These are phyloP conservation scores for Bipolaris zeicola DNA, from an alignment of 2,329 filamentous ascomycete species.

Conservation along the genomic window DNA sequence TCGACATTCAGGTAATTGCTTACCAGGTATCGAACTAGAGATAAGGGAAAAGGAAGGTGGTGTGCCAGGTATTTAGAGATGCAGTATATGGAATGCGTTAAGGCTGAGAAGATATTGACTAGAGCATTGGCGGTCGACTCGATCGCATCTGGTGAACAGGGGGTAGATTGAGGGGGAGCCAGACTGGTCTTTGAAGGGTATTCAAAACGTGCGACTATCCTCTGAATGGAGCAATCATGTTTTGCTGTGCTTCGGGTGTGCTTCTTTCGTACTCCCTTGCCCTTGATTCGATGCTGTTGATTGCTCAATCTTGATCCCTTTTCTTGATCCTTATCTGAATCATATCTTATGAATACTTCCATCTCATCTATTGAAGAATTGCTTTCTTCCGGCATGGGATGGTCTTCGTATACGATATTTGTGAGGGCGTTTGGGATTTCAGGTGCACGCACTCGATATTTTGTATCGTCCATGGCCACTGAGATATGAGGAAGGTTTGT, in stretches of 20 bases:
- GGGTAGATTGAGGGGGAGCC: neutral
- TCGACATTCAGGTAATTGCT: neutral
- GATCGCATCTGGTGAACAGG: neutral
- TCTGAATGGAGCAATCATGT: neutral
- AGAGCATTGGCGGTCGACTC: neutral
- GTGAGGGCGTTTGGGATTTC: neutral
- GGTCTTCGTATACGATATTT: neutral
- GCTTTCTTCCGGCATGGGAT: neutral
- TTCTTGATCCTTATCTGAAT: neutral
- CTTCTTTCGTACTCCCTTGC: neutral
- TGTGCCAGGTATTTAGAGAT: neutral
- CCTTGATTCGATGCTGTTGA: neutral
- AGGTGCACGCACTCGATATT: neutral
- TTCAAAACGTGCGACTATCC: neutral
- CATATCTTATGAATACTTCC: rapidly evolving
- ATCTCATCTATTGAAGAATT: neutral
- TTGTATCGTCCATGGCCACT: neutral
- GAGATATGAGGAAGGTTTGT: too few relatives aligned
- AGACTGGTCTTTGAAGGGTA: too few relatives aligned
- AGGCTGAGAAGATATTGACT: neutral
- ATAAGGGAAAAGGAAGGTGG: neutral
- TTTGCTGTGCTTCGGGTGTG: neutral
- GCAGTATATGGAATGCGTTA: neutral
- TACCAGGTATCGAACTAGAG: neutral
- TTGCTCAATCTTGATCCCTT: neutral